These are phyloP conservation scores for Lavandula angustifolia DNA, from an alignment of 257 asterid species.

Conservation along the genomic window DNA sequence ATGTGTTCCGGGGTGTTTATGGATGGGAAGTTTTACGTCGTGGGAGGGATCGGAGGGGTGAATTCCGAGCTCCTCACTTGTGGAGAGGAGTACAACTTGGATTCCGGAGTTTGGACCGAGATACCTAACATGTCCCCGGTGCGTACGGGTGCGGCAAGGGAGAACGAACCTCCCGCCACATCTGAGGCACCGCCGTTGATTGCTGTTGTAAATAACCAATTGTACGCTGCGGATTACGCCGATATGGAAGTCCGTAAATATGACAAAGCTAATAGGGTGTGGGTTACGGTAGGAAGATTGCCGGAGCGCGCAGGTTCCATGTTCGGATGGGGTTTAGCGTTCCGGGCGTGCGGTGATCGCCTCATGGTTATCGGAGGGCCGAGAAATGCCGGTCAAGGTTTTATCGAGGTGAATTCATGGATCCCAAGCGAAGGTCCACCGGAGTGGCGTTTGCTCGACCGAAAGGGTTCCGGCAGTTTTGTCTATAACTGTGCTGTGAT, in stretches of 20 bases:
- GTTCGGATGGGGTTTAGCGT: constrained; percentile 73
- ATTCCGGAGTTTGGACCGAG: constrained; percentile 62
- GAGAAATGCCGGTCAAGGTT: constrained; percentile 44
- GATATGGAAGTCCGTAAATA: constrained; percentile 76
- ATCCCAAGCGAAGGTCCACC: constrained; percentile 52
- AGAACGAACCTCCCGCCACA: constrained; percentile 53
- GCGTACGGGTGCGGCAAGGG: constrained; percentile 55
- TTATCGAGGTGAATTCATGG: constrained; percentile 59
- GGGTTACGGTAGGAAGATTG: constrained; percentile 68
- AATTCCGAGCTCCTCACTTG: constrained; percentile 41
- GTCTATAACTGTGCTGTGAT: constrained; percentile 93
- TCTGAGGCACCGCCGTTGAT: constrained; percentile 89
- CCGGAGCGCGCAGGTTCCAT: constrained; percentile 76
- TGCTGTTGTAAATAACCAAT: constrained; percentile 74
- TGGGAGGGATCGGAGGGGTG: constrained; percentile 63
- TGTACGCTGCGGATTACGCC: constrained; percentile 86
- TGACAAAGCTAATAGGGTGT: constrained; percentile 42
- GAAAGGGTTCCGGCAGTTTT: constrained; percentile 71
- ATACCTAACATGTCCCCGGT: constrained; percentile 82
- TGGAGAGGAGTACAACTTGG: constrained; percentile 54
- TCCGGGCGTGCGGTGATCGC: constrained; percentile 54
- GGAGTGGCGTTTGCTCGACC: constrained; percentile 62
- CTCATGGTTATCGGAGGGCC: constrained; percentile 87
- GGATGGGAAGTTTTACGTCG: constrained; percentile 67
- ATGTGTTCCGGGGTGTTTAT: constrained; percentile 91